A percentile compares a stretch with the other conserved stretches of the same genome.
phyloP scores from a whole-genome alignment of 1,139 yeast genomes.

The Candida tropicalis region DNA sequence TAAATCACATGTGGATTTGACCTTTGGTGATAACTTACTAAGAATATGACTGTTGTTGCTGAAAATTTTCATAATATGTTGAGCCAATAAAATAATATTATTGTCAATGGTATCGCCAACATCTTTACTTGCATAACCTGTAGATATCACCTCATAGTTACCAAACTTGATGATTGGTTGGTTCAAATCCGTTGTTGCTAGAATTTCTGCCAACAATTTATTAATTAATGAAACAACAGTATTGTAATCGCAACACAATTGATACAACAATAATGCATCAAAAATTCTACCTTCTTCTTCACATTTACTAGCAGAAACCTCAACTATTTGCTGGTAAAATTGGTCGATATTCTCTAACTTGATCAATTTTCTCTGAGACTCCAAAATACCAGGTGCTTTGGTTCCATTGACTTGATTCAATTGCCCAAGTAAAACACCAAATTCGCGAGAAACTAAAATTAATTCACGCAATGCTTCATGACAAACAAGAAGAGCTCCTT shows the following conservation, averaged over 20 bases:
- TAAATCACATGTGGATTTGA: conserved; percentile 63
- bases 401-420: conserved; percentile 70
- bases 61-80: conserved; percentile 56
- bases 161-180: conserved; percentile 52
- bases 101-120: conserved; percentile 40
- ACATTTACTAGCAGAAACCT: conserved; percentile 82
- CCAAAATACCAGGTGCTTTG: conserved; percentile 83
- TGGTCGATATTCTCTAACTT: conserved; percentile 56
- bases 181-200: conserved; percentile 73
- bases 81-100: conserved; percentile 58
- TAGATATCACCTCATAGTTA: conserved; percentile 31
- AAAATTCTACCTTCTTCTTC: conserved; percentile 90
- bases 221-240: conserved; percentile 81
- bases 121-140: conserved; percentile 19
- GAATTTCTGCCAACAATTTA: conserved; percentile 75
- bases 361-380: conserved; percentile 72
- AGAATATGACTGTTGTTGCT: conserved; percentile 53
- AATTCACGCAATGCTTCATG: conserved; percentile 85
- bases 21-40: conserved; percentile 44
- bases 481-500: conserved; percentile 57
- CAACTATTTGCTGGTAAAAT: conserved; percentile 63
- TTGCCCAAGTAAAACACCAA: conserved; percentile 77
- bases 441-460: conserved; percentile 84
- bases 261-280: conserved; percentile 85
- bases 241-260: conserved; percentile 85